Base-by-base conservation (phyloP, 192 early-diverging fungal genomes). In the Backusella tuberculispora region DNA sequence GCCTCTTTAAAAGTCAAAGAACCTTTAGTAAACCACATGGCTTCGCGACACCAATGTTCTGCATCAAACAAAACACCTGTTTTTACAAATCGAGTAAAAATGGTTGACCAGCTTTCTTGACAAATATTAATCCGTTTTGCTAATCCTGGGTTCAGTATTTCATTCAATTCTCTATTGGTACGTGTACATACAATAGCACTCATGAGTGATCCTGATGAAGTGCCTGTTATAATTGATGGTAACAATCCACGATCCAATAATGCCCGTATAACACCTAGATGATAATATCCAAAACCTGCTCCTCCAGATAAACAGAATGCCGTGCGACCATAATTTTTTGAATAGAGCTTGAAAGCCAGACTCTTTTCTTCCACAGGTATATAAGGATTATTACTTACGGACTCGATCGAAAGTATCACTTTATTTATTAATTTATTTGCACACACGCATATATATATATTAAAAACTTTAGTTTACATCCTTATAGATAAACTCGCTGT, bases 1-100 rank as follows among this genome's bases (percentile, higher is more conserved):
- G 97, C 97, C 80, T 98, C 97, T 53, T 85, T 72, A 76, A 98
- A 98, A 0, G 97, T 98, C 77, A 94, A 74, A 29, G 90, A 88
- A 6, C 94, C 95, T 69, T 85, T 87, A 10, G 89, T 90, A 47
- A 90, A 79, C 86, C 91, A 89, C 69, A 90, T 88, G 7, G 83
- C 82, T 37, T 92, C 88, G 5, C 83, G 78, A 42, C 87, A 86
- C 91, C 91, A 92, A 37, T 89, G 87, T 45, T 85, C 83, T 8
- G 87, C 80, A 69, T 91, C 88, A 71, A 87, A 90, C 63, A 85
- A 63, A 40, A 85, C 79, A 9, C 88, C 88, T 9, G 83, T 82
- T n/a, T 53, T 71, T n/a, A 81, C 66, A 21, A 85, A 76, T 44
- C 84, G 83, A 8, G 15, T 69, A 8, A 76, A n/a, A 3, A 53